A percentile compares a stretch with the other conserved stretches of the same genome.
phyloP scores from a whole-genome alignment of 2,329 filamentous ascomycete genomes.

The Chaetothyriales sp. region DNA sequence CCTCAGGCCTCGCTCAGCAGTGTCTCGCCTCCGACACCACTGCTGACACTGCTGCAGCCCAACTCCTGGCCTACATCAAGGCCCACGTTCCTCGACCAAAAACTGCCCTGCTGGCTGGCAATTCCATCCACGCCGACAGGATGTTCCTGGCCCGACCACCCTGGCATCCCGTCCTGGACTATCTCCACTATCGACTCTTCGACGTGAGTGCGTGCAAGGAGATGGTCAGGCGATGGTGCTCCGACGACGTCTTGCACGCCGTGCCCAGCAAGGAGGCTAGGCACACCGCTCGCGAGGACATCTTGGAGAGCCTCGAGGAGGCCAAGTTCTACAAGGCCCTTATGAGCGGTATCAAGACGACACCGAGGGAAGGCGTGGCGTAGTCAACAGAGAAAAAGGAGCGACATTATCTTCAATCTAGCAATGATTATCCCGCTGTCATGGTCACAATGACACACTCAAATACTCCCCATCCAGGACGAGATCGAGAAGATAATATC shows the following conservation, averaged over 20 bases:
- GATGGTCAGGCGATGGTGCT: constrained; percentile 68
- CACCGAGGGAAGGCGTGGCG: background rate
- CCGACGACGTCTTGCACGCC: constrained; percentile 42
- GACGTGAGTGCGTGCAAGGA: constrained; percentile 92
- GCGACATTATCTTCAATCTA: too few species aligned
- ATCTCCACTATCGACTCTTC: constrained; percentile 79
- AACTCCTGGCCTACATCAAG: constrained; percentile 65
- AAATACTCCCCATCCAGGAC: too few species aligned
- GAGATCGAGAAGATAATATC: too few species aligned
- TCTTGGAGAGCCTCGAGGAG: constrained; percentile 88
- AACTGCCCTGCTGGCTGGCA: constrained; percentile 69
- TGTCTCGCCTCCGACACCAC: constrained; percentile 62
- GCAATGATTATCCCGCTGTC: too few species aligned
- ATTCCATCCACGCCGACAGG: constrained; percentile 81
- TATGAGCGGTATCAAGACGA: background rate
- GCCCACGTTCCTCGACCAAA: constrained; percentile 53
- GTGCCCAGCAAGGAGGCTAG: constrained; percentile 60
- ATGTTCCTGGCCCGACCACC: constrained; percentile 64
- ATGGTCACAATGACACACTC: too few species aligned
- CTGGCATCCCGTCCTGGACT: constrained; percentile 57
- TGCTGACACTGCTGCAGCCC: constrained; percentile 54
- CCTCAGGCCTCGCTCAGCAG: constrained; percentile 66
- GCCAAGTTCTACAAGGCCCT: constrained; percentile 61
- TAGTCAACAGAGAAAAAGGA: too few species aligned
- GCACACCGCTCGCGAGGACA: constrained; percentile 79